phyloP scores from a whole-genome alignment of 2,329 filamentous ascomycete genomes.

The Fusarium sp. region DNA sequence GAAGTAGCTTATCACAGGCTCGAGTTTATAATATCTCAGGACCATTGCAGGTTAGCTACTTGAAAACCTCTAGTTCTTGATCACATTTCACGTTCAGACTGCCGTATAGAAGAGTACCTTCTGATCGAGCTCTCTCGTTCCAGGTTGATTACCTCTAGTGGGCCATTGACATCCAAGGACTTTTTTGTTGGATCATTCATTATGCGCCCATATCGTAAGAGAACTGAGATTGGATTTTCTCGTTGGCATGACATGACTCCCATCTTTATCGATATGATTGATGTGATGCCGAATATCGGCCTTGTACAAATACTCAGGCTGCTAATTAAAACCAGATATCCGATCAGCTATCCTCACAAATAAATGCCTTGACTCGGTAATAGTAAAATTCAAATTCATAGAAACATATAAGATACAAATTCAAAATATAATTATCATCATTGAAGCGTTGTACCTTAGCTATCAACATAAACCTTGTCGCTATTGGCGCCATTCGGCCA shows the following conservation, averaged over 20 bases:
- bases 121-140: conserved; percentile 22
- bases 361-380: not conserved
- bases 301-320: not conserved
- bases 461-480: conserved; percentile 26
- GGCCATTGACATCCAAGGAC: conserved; percentile 14
- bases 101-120: no score
- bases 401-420: not conserved
- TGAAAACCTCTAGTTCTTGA: no score
- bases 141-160: conserved; percentile 16
- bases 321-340: not conserved
- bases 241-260: not conserved
- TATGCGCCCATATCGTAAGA: conserved; percentile 3
- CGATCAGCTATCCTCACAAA: not conserved
- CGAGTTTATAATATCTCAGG: no score
- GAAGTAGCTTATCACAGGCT: no score
- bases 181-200: conserved; percentile 7
- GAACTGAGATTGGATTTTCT: not conserved
- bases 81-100: no score
- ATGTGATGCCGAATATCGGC: not conserved
- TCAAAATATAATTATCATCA: not conserved
- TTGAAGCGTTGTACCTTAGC: not conserved
- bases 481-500: conserved; percentile 22
- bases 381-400: not conserved
- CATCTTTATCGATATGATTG: not conserved
- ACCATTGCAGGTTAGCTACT: no score